Conservation (phyloP, 2,329 filamentous ascomycete genomes). For the Dactylellina parvicollis region DNA sequence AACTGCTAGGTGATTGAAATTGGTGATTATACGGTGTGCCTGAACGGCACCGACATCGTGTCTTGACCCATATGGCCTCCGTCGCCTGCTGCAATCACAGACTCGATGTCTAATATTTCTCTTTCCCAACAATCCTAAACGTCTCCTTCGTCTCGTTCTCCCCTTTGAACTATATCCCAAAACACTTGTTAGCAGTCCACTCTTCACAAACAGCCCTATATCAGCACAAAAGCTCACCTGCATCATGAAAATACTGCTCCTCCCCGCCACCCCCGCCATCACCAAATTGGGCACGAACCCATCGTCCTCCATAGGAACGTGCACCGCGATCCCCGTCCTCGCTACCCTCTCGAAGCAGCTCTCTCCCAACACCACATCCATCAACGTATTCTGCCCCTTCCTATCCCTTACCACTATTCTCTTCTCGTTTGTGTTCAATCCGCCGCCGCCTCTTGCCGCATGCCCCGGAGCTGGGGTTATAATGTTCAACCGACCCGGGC, state of each 20-base stretch:
- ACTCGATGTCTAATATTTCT: constrained; percentile 64
- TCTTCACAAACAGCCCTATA: constrained; percentile 10
- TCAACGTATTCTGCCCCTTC: constrained; percentile 70
- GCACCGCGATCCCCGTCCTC: constrained; percentile 85
- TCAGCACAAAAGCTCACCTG: constrained; percentile 61
- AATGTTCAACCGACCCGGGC: constrained; percentile 83
- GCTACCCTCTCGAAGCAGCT: constrained; percentile 86
- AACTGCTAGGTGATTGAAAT: too few species aligned
- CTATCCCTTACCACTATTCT: constrained; percentile 78
- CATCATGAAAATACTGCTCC: constrained; percentile 72
- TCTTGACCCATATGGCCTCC: too few species aligned
- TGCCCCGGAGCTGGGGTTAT: constrained; percentile 74
- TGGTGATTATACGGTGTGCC: too few species aligned
- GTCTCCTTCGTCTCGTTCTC: constrained; percentile 68
- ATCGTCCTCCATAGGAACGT: constrained; percentile 80
- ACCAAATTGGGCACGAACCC: constrained; percentile 66
- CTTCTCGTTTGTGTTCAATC: constrained; percentile 78
- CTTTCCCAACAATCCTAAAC: constrained; percentile 67
- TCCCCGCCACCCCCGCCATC: constrained; percentile 68
- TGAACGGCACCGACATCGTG: too few species aligned
- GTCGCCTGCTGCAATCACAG: too few species aligned
- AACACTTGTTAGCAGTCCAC: constrained; percentile 17
- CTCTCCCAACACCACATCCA: constrained; percentile 86
- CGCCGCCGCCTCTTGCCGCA: constrained; percentile 69
- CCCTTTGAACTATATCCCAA: constrained; percentile 63